phyloP scores from a whole-genome alignment of 83 land plant genomes.

The Picea abies region DNA sequence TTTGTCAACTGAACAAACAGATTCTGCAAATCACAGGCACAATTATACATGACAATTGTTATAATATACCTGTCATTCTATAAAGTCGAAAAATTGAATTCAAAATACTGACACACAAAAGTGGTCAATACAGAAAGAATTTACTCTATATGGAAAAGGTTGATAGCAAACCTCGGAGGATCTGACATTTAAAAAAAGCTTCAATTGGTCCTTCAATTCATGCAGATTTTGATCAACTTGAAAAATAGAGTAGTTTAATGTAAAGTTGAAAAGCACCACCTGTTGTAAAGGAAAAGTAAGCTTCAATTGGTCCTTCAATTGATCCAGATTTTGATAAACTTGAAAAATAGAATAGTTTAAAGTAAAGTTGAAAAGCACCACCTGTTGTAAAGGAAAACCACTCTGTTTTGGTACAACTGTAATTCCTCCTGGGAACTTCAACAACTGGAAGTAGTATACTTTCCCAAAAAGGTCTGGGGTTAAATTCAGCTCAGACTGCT shows the following conservation, averaged over 20 bases:
- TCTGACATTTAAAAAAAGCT: conserved; percentile 30
- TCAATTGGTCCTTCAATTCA: conserved; percentile 57
- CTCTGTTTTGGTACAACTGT: conserved; percentile 50
- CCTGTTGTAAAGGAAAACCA: conserved; percentile 53
- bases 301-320: conserved; percentile 57
- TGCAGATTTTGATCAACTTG: conserved; percentile 37
- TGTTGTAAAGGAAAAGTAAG: conserved; percentile 45
- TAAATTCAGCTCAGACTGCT: conserved; percentile 36
- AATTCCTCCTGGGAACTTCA: conserved; percentile 69
- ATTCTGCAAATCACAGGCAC: conserved; percentile 37
- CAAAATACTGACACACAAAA: too few relatives aligned
- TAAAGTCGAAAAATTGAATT: too few relatives aligned
- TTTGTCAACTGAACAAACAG: conserved; percentile 60
- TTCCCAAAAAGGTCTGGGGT: conserved; percentile 52
- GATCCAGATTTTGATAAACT: conserved; percentile 34
- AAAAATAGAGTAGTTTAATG: conserved; percentile 53
- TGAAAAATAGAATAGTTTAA: conserved; percentile 54
- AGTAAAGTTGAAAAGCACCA: conserved; percentile 35
- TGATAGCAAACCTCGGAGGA: neutral
- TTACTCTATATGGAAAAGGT: neutral
- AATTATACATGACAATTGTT: neutral
- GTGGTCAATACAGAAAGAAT: too few relatives aligned
- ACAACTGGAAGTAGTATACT: conserved; percentile 52
- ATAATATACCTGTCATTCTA: neutral
- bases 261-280: conserved; percentile 30